These are phyloP conservation scores for Trichosporon sp. DNA, from an alignment of 1,284 basidiomycete species.

Conservation along the genomic window DNA sequence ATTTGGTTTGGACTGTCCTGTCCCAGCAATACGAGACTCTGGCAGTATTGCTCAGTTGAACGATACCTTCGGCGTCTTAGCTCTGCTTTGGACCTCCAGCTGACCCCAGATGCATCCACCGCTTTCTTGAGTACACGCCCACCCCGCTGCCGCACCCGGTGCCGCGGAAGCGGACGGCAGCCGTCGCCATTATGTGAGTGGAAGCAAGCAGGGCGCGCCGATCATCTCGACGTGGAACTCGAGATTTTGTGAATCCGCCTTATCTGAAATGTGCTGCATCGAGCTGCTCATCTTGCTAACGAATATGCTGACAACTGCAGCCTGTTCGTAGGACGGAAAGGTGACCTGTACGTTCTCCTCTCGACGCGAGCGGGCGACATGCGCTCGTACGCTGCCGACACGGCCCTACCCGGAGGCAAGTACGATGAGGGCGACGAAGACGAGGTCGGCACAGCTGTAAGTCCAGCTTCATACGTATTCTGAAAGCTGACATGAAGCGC, in stretches of 20 bases:
- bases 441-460: conserved; percentile 76
- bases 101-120: conserved; percentile 46
- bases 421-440: conserved; percentile 68
- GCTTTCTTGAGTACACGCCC: conserved; percentile 44
- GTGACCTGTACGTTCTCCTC: conserved; percentile 78
- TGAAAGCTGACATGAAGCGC: conserved; percentile 60
- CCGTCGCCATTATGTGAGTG: conserved; percentile 49
- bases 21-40: no score
- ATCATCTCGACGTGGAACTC: conserved; percentile 10
- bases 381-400: conserved; percentile 77
- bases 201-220: no score
- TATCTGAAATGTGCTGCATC: no score
- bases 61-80: no score
- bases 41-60: no score
- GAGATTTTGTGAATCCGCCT: no score
- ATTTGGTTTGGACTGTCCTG: not conserved
- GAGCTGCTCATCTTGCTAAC: no score
- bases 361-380: conserved; percentile 66
- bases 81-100: no score
- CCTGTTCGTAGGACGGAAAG: conserved; percentile 75
- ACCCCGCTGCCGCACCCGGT: conserved; percentile 29
- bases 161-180: conserved; percentile 43
- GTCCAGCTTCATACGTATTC: conserved; percentile 41
- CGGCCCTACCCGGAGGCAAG: conserved; percentile 79
- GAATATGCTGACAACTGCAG: conserved; percentile 27